Conservation (phyloP, 371 early-diverging fungal species). For the Cokeromyces recurvatus region DNA sequence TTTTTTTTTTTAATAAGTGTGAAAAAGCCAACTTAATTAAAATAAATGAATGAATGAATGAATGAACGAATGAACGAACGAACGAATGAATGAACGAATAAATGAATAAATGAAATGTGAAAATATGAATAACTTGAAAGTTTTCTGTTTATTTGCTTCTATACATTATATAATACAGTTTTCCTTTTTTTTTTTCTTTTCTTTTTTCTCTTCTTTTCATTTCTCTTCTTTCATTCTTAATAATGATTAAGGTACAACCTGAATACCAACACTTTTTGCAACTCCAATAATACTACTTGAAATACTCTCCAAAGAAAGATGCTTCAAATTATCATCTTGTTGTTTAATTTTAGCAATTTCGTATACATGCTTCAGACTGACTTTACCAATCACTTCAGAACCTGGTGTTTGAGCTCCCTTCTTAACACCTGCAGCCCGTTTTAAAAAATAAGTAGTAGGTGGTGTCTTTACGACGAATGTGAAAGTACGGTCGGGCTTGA, state of each 20-base stretch:
- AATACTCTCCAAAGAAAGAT: conserved; percentile 67
- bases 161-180: no score
- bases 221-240: no score
- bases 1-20: no score
- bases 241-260: conserved; percentile 74
- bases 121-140: no score
- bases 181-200: no score
- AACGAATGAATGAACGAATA: no score
- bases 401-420: conserved; percentile 84
- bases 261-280: conserved; percentile 83
- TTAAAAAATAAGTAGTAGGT: conserved; percentile 85
- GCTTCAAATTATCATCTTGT: conserved; percentile 74
- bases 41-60: no score
- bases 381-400: conserved; percentile 68
- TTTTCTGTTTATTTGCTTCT: no score
- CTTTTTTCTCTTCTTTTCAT: no score
- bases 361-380: conserved; percentile 90
- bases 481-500: conserved; percentile 90
- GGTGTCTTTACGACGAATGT: conserved; percentile 87
- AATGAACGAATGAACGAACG: no score
- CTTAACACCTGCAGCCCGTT: conserved; percentile 86
- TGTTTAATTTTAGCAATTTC: conserved; percentile 93
- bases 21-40: no score
- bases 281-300: conserved; percentile 76
- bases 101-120: no score